Conservation (phyloP, 2,329 filamentous ascomycete genomes). For the Hypoxylon sp. region DNA sequence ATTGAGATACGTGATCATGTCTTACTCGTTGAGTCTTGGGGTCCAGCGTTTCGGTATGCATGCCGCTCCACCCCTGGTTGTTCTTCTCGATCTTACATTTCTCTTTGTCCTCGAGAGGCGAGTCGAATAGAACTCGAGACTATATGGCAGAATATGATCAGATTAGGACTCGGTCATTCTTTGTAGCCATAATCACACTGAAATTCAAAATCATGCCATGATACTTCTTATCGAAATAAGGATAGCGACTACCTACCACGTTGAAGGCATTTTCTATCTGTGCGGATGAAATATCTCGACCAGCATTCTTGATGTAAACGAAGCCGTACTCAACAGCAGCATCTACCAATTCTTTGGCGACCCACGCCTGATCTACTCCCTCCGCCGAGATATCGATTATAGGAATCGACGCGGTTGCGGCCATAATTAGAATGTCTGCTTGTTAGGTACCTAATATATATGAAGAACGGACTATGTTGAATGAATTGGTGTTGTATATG, state of each 20-base stretch:
- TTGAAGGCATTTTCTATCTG: constrained; percentile 81
- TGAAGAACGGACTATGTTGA: background rate
- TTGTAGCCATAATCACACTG: background rate
- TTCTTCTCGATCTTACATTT: constrained; percentile 81
- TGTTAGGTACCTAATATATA: background rate
- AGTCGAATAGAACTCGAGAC: constrained; percentile 81
- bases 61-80: constrained; percentile 90
- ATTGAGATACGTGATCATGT: constrained; percentile 15
- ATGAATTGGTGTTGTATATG: background rate
- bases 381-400: constrained; percentile 83
- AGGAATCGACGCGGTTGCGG: constrained; percentile 71
- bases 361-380: constrained; percentile 64
- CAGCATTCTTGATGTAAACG: constrained; percentile 86
- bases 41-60: constrained; percentile 91
- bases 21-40: constrained; percentile 82
- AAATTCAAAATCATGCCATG: background rate
- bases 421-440: constrained; percentile 37
- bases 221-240: background rate
- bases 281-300: constrained; percentile 74
- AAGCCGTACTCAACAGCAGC: constrained; percentile 90
- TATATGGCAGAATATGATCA: constrained; percentile 52
- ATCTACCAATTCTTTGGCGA: constrained; percentile 79
- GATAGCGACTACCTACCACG: constrained; percentile 67
- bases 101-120: constrained; percentile 79
- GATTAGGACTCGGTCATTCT: constrained; percentile 7